Base-by-base conservation (phyloP, 768 basidiomycete genomes). In the Mycena galericulata region DNA sequence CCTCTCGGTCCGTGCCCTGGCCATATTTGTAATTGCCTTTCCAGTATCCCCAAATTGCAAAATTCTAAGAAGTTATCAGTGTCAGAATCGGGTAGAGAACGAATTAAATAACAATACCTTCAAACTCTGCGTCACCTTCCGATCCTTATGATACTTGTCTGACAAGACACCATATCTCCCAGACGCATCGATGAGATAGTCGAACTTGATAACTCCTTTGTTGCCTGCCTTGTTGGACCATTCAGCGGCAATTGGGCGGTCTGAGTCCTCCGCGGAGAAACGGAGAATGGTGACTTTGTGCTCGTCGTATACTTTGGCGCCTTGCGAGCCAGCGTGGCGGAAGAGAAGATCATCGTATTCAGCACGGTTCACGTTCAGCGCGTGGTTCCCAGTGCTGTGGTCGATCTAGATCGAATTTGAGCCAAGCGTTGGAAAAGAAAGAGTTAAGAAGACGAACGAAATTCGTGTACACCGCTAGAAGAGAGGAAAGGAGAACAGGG, bases 121-220 rank as follows among this genome's bases (percentile, higher is more conserved):
- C 57, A 58, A 45, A 58, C 57, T 46, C 20, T 58, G 29, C 29
- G 43, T 58, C 27, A 81, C 81, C 53, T 76, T 79, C 24, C 86
- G 79, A 67, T 85, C 85, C 62, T 83, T 83, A 27, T 86, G 73
- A 62, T 87, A 86, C 45, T 80, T 83, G 27, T 79, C 81, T 10
- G 84, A 85, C 75, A 87, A 78, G 62, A 87, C 36, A 2, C 87
- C 86, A 1, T 80, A 75, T 8, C 86, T 38, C 18, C 61, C 68
- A 29, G 57, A 30, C 29, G 57, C 57, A 32, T 58, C 57, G 43
- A 58, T 58, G 57, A 58, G 57, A 46, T 46, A 58, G 57, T 58
- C 41, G 57, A 58, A 58, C 41, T 30, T 32, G 57, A 58, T 58
- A 4, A 32, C 20, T 26, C 57, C 57, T 22, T 30, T 32, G 57